Base-by-base conservation (phyloP, 2,329 filamentous ascomycete species). In the Fusarium brachygibbosum region DNA sequence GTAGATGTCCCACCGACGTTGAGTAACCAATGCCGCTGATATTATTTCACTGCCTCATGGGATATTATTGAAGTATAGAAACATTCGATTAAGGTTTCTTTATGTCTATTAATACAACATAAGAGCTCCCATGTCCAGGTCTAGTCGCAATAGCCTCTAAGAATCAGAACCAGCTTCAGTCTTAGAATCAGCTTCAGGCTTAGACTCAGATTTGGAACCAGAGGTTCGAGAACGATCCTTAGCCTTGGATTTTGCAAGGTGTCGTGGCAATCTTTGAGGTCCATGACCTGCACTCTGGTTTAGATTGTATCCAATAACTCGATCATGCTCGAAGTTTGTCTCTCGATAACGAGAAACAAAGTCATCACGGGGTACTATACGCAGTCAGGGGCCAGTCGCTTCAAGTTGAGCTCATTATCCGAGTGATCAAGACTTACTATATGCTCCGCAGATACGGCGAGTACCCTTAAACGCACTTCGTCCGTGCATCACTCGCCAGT, bases 401-500 rank as follows among this genome's bases (percentile, higher is more conserved):
- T 31, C 13, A 19, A n/a, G 7, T 6, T 16, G 9, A 31, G 29
- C 42, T 41, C 4, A 19, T 14, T 16, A 34, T 49, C 23, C 6
- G 19, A 19, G 23, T 52, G 9, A 14, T 12, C 11, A 51, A 65
- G 21, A 88, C 91, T 85, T 82, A 94, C 93, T 91, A 75, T 98
- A 98, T 12, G 88, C 95, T 63, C 96, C 96, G 78, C 94, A 98
- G 76, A 99, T 92, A 70, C 94, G 89, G 70, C 96, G 85, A 76
- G 91, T 89, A 2, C 96, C 96, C 8, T 90, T 91, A 75, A 98
- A 99, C 0, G 88, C 88, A 52, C 90, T 90, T 72, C 96, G 85
- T 2, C 95, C 96, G 79, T 99, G 96, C 72, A 98, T 82, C 34
- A 98, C 91, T 62, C 96, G 87, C 94, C 95, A 98, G 76, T 99